phyloP scores from a whole-genome alignment of 805 yeast genomes.

The Ogataea henricii region DNA sequence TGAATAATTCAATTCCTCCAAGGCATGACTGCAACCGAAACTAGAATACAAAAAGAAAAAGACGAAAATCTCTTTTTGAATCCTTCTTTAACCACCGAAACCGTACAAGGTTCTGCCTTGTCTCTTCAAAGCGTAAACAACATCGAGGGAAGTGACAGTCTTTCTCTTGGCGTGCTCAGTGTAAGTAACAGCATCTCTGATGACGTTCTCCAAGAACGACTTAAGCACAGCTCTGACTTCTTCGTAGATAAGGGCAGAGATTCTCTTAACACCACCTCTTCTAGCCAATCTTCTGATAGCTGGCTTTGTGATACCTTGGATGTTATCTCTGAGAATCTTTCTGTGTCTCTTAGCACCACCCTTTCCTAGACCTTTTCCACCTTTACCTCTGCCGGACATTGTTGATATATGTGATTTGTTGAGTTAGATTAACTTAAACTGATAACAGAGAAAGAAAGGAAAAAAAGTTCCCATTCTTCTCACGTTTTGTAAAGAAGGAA shows the following conservation, averaged over 20 bases:
- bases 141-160: conserved; percentile 98
- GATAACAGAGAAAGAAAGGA: conserved; percentile 1
- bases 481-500: conserved; percentile 6
- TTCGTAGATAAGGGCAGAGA: conserved; percentile 97
- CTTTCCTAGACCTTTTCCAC: conserved; percentile 99
- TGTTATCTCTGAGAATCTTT: conserved; percentile 98
- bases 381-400: conserved; percentile 99
- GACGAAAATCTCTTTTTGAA: conserved; percentile 9
- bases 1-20: conserved; percentile 10
- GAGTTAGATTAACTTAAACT: conserved; percentile 11
- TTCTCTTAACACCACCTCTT: conserved; percentile 99
- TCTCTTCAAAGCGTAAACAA: conserved; percentile 98
- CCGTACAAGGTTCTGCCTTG: conserved; percentile 99
- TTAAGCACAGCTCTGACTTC: conserved; percentile 97
- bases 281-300: conserved; percentile 99
- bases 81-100: conserved; percentile 88
- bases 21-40: conserved; percentile 21
- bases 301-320: conserved; percentile 99
- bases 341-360: conserved; percentile 99
- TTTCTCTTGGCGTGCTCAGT: conserved; percentile 99
- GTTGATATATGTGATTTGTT: conserved; percentile 33
- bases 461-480: background rate
- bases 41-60: conserved; percentile 23
- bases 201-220: conserved; percentile 94
- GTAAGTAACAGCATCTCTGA: conserved; percentile 99